Percentiles rank a stretch among this genome's conserved stretches.
Evolutionary conservation across 2,329 filamentous ascomycete species (phyloP).

Genomic region (Colletotrichum cordylinicola): DNA sequence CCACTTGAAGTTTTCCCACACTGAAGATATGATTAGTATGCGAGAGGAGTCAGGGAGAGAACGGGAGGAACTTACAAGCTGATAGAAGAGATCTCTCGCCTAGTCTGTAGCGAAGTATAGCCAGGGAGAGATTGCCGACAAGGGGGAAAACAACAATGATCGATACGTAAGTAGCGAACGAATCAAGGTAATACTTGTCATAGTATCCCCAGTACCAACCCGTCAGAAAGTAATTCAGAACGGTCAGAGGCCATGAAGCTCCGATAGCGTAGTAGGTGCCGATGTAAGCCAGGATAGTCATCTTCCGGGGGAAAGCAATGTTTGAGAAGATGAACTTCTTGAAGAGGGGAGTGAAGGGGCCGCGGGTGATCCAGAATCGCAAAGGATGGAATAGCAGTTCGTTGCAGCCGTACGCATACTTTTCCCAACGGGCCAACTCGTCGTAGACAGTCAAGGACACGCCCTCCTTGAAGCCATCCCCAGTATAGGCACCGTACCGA

Average conservation of each 20-base stretch:
- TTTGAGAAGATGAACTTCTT: constrained; percentile 63
- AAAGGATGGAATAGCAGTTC: constrained; percentile 75
- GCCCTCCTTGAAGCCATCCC: constrained; percentile 75
- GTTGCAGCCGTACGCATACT: constrained; percentile 75
- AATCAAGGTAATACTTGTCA: constrained; percentile 72
- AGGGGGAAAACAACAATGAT: constrained; percentile 70
- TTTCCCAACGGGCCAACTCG: constrained; percentile 75
- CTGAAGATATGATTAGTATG: background rate
- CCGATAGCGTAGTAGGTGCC: constrained; percentile 72
- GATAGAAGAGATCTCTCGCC: constrained; percentile 56
- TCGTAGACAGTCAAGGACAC: constrained; percentile 78
- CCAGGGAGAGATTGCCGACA: constrained; percentile 65
- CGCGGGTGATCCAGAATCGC: constrained; percentile 63
- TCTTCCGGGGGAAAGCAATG: constrained; percentile 69
- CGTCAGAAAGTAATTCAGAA: constrained; percentile 74
- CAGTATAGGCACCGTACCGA: constrained; percentile 72
- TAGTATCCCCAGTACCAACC: constrained; percentile 74
- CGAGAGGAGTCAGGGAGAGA: constrained; percentile 27
- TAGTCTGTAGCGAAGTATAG: constrained; percentile 67
- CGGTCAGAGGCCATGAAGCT: constrained; percentile 68
- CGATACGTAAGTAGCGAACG: constrained; percentile 67
- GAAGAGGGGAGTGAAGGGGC: constrained; percentile 72
- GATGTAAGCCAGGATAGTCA: constrained; percentile 75
- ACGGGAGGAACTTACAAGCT: constrained; percentile 30
- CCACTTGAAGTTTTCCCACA: constrained; percentile 68